A percentile compares a stretch with the other conserved stretches of the same genome.
phyloP scores from a whole-genome alignment of 352 stramenopile genomes.

The Phytophthora quininea region DNA sequence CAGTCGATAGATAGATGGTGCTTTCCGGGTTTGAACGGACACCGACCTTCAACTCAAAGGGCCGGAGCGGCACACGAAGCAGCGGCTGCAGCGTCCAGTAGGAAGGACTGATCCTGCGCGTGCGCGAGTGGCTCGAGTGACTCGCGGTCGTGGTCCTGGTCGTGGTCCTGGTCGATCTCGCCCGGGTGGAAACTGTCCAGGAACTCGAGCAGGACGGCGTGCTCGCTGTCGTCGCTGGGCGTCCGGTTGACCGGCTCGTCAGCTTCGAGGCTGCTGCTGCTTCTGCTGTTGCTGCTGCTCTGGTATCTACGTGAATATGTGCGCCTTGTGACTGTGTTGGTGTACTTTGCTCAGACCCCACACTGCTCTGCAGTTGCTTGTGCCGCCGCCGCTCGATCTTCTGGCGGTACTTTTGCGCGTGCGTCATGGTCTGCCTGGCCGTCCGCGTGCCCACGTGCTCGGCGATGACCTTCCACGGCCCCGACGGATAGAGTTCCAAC shows the following conservation, averaged over 20 bases:
- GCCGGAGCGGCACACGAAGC: background rate
- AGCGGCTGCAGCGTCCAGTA: slow-evolving; percentile 4
- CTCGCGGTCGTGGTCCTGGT: no score
- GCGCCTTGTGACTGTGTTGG: no score
- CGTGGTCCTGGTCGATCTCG: slow-evolving; percentile 19
- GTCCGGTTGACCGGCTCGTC: background rate
- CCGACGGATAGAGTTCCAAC: slow-evolving; percentile 37
- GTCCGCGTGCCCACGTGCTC: slow-evolving; percentile 31
- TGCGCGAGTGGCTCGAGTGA: slow-evolving; percentile 16
- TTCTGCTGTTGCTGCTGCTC: background rate
- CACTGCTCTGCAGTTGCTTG: slow-evolving; percentile 13
- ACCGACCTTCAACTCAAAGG: background rate
- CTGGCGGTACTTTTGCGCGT: slow-evolving; percentile 49
- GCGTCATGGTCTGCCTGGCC: slow-evolving; percentile 39
- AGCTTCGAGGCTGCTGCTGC: background rate
- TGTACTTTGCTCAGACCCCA: background rate
- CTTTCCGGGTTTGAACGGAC: no score
- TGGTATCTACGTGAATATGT: background rate
- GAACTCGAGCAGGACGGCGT: slow-evolving; percentile 28
- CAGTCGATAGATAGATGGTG: background rate
- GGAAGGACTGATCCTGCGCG: slow-evolving; percentile 9
- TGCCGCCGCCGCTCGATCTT: slow-evolving; percentile 27
- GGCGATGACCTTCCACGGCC: slow-evolving; percentile 37
- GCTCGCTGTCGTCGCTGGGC: slow-evolving; percentile 13
- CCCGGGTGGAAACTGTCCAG: slow-evolving; percentile 28